phyloP scores from a whole-genome alignment of 805 yeast species.

The Yamadazyma sp. region DNA sequence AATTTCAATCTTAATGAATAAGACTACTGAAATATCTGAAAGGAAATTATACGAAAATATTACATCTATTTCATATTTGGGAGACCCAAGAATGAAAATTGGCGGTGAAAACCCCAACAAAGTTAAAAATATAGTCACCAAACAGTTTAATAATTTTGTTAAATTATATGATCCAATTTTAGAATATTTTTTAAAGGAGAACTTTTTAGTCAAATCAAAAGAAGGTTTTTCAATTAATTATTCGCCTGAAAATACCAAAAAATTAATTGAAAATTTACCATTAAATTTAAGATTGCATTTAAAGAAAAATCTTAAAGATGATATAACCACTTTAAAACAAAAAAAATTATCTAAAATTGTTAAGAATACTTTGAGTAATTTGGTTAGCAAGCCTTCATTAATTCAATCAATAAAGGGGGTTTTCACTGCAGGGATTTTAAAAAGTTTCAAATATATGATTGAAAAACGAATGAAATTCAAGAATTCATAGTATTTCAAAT shows the following conservation, averaged over 20 bases:
- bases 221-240: conserved; percentile 2
- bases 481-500: too few relatives aligned
- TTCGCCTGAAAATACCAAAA: conserved; percentile 5
- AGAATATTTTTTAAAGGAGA: conserved; percentile 1
- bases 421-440: conserved; percentile 77
- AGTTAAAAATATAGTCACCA: conserved; percentile 76
- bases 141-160: conserved; percentile 69
- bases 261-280: conserved; percentile 48
- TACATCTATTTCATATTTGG: conserved; percentile 78
- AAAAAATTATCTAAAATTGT: conserved; percentile 28
- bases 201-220: background rate
- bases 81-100: conserved; percentile 81
- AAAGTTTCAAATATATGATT: conserved; percentile 69
- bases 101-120: conserved; percentile 94
- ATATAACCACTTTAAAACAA: too few relatives aligned
- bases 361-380: conserved; percentile 22
- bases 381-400: conserved; percentile 67
- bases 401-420: conserved; percentile 81
- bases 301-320: too few relatives aligned
- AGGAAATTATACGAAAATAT: conserved; percentile 71
- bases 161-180: conserved; percentile 66
- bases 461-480: conserved; percentile 58
- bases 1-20: conserved; percentile 53
- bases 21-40: conserved; percentile 46
- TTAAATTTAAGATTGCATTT: conserved; percentile 42